These are phyloP conservation scores for Podospora conica DNA, from an alignment of 495 filamentous ascomycete genomes.

Conservation along the genomic window DNA sequence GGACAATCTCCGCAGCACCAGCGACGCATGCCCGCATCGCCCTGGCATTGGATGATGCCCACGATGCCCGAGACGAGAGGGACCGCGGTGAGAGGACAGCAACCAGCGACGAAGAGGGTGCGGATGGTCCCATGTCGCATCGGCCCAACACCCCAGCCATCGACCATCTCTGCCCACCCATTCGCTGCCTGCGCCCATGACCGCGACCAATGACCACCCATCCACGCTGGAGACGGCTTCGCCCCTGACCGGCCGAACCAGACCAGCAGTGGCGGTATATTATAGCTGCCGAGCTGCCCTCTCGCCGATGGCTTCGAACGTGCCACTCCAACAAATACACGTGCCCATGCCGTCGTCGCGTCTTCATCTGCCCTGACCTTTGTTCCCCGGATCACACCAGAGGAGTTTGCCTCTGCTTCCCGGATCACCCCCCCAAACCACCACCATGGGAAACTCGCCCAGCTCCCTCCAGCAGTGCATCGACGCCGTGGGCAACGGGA, in stretches of 20 bases:
- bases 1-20: neutral
- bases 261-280: neutral
- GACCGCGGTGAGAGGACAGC: neutral
- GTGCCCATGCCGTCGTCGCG: neutral
- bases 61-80: neutral
- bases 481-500: conserved; percentile 34
- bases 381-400: neutral
- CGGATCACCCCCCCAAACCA: neutral
- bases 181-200: neutral
- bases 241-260: neutral
- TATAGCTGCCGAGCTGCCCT: neutral
- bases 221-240: neutral
- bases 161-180: neutral
- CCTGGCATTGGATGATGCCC: conserved; percentile 5
- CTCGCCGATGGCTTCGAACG: neutral
- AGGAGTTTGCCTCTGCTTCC: neutral
- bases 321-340: neutral
- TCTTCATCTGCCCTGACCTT: neutral
- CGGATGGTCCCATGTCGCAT: conserved; percentile 14
- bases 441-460: conserved; percentile 23
- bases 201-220: neutral
- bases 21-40: neutral
- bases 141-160: neutral
- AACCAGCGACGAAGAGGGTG: neutral
- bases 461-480: conserved; percentile 36